These are phyloP conservation scores for Bruguiera hainesii DNA, from an alignment of 441 rosid genomes.

Conservation along the genomic window DNA sequence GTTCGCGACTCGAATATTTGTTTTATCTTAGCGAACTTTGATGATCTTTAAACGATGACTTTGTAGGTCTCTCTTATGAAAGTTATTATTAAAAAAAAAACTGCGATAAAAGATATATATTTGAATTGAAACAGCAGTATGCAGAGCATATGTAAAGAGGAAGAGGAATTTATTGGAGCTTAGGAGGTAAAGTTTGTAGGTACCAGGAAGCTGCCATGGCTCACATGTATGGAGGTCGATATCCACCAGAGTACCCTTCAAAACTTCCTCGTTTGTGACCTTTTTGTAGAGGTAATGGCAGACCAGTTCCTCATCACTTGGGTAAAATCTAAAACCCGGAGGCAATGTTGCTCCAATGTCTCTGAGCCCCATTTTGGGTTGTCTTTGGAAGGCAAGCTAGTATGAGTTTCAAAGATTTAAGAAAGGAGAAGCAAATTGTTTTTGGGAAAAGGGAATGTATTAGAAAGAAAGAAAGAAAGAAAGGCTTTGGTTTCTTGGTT, in stretches of 20 bases:
- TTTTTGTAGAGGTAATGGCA: slow-evolving; percentile 92
- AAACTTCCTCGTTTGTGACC: slow-evolving; percentile 51
- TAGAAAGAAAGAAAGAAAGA: background rate
- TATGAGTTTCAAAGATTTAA: background rate
- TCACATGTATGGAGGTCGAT: slow-evolving; percentile 94
- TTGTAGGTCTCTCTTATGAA: too few species aligned
- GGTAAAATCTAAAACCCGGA: slow-evolving; percentile 93
- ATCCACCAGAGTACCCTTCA: slow-evolving; percentile 83
- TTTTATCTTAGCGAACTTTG: background rate
- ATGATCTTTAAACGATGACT: too few species aligned
- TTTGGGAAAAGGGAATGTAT: slow-evolving; percentile 16
- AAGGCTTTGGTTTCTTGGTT: slow-evolving; percentile 13
- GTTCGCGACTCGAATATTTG: background rate
- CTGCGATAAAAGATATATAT: too few species aligned
- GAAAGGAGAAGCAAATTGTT: background rate
- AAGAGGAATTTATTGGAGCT: background rate
- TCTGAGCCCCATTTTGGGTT: slow-evolving; percentile 61
- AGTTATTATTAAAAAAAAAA: too few species aligned
- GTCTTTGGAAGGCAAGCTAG: background rate
- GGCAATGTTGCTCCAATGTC: slow-evolving; percentile 96
- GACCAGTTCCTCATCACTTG: slow-evolving; percentile 94
- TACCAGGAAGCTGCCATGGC: slow-evolving; percentile 99
- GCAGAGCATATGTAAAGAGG: background rate
- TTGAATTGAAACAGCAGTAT: too few species aligned
- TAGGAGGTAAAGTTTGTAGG: background rate